These are phyloP conservation scores for Ophiostoma novo-ulmi DNA, from an alignment of 2,329 filamentous ascomycete species.

Conservation along the genomic window DNA sequence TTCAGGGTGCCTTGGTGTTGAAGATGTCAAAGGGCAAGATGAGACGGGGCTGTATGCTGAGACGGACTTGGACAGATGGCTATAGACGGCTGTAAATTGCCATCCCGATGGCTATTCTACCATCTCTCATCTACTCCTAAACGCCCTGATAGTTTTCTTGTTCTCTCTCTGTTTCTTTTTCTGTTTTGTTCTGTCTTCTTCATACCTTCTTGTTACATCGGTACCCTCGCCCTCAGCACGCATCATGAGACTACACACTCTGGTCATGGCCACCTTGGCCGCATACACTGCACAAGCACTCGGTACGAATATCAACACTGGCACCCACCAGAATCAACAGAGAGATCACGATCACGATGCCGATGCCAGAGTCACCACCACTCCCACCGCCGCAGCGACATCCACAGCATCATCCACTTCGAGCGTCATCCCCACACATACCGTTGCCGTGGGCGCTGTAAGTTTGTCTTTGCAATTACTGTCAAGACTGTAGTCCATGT, in stretches of 20 bases:
- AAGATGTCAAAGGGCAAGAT: neutral
- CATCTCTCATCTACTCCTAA: neutral
- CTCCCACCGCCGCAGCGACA: neutral
- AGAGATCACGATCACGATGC: neutral
- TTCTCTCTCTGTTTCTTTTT: neutral
- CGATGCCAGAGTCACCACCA: neutral
- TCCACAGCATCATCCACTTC: neutral
- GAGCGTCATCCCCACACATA: conserved; percentile 15
- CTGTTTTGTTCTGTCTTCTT: neutral
- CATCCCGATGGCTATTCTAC: neutral
- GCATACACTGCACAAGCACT: neutral
- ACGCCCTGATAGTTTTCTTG: neutral
- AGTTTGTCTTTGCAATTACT: neutral
- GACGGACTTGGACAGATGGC: neutral
- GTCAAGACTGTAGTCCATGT: neutral
- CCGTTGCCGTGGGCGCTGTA: conserved; percentile 33
- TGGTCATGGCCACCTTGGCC: neutral
- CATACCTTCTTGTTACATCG: neutral
- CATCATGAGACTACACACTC: neutral
- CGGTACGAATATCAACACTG: neutral
- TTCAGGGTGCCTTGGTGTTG: neutral
- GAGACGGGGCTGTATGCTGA: neutral
- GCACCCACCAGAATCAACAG: neutral
- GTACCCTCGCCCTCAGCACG: neutral
- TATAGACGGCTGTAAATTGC: neutral